A percentile compares a stretch with the other conserved stretches of the same genome.
phyloP scores from a whole-genome alignment of 1,139 yeast species.

The Hemisphaericaspora lyxosophila region DNA sequence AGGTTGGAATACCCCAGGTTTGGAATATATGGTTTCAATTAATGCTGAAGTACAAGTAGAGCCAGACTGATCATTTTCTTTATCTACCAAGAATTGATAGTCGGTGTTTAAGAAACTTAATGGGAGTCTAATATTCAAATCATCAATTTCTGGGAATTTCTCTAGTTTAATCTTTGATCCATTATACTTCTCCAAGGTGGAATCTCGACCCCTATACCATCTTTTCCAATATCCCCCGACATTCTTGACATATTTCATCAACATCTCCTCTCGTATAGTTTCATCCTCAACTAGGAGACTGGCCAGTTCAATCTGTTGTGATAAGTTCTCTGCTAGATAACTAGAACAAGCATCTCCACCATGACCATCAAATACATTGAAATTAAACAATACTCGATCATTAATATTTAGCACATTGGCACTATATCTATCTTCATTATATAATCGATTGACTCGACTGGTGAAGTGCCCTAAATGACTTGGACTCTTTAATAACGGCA shows the following conservation, averaged over 20 bases:
- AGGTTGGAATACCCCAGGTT: constrained; percentile 28
- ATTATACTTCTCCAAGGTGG: constrained; percentile 40
- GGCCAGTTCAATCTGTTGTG: constrained; percentile 54
- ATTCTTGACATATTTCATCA: constrained; percentile 50
- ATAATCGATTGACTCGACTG: constrained; percentile 70
- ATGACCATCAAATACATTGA: constrained; percentile 88
- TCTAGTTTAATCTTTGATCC: constrained; percentile 21
- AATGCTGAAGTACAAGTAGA: constrained; percentile 82
- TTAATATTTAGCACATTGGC: constrained; percentile 53
- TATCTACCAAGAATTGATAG: constrained; percentile 35
- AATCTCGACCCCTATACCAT: constrained; percentile 56
- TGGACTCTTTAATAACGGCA: constrained; percentile 67
- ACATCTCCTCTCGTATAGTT: constrained; percentile 37
- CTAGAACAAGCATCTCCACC: constrained; percentile 80
- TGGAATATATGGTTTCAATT: constrained; percentile 53
- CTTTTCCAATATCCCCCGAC: constrained; percentile 91
- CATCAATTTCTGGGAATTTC: constrained; percentile 35
- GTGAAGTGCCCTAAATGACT: constrained; percentile 78
- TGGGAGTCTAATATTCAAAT: constrained; percentile 59
- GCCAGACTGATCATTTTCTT: constrained; percentile 52
- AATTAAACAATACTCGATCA: constrained; percentile 47
- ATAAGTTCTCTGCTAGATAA: constrained; percentile 55
- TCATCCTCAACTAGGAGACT: constrained; percentile 22
- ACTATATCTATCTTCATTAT: constrained; percentile 78
- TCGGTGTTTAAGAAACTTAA: constrained; percentile 65